Evolutionary conservation across 139 green algal species (phyloP).

Genomic region (Auxenochlorella protothecoides): DNA sequence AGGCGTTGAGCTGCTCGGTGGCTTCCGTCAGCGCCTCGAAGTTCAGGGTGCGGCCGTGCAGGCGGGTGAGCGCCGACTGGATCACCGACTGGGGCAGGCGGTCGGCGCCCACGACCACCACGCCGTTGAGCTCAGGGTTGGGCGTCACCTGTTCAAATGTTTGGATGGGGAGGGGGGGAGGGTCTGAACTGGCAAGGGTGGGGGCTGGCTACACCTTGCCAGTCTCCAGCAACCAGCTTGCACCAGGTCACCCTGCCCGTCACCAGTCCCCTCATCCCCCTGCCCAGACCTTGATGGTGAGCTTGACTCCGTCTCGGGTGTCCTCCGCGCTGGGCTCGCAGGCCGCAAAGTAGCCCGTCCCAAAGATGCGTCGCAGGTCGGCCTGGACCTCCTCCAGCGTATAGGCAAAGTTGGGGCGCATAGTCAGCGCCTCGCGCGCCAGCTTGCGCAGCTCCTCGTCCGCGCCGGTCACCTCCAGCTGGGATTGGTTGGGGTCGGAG

Average conservation of each 20-base stretch:
- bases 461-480: conserved; percentile 10
- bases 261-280: neutral
- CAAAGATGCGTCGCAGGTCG: conserved; percentile 77
- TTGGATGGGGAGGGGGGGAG: neutral
- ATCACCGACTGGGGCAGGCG: conserved; percentile 68
- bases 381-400: conserved; percentile 55
- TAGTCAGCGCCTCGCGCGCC: conserved; percentile 49
- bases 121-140: conserved; percentile 64
- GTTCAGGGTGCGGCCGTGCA: conserved; percentile 75
- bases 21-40: conserved; percentile 49
- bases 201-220: no score
- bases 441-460: conserved; percentile 57
- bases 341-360: conserved; percentile 80
- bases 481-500: neutral
- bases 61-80: conserved; percentile 62
- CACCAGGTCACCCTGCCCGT: neutral
- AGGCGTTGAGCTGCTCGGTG: conserved; percentile 64
- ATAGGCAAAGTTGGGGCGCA: conserved; percentile 87
- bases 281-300: conserved; percentile 61
- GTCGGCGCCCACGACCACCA: conserved; percentile 64
- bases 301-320: conserved; percentile 86
- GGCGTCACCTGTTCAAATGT: conserved; percentile 37
- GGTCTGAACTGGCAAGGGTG: conserved; percentile 5
- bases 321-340: conserved; percentile 41
- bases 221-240: no score